Percentiles rank a stretch among this genome's conserved stretches.
Conservation (phyloP, 2,329 filamentous ascomycete genomes). For the Proliferodiscus dingleyae region DNA sequence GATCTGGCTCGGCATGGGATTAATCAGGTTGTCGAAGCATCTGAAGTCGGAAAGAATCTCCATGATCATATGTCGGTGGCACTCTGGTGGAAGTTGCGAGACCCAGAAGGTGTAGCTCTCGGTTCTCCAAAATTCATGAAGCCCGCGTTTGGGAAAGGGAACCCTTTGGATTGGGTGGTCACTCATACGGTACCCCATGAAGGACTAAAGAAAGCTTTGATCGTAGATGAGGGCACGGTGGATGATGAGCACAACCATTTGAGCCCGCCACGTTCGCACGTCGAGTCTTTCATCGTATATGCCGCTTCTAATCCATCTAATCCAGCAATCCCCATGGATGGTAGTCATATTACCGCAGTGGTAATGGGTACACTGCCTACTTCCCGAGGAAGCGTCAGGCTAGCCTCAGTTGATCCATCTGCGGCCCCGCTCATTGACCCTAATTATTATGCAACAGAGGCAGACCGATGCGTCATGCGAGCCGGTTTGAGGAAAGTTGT, state of each 20-base stretch:
- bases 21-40: conserved; percentile 25
- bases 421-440: conserved; percentile 58
- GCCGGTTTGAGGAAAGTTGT: neutral
- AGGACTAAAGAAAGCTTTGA: neutral
- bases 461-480: neutral
- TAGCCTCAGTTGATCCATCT: conserved; percentile 56
- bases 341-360: conserved; percentile 1
- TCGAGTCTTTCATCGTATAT: neutral
- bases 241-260: neutral
- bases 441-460: conserved; percentile 44
- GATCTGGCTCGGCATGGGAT: conserved; percentile 41
- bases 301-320: too few species aligned
- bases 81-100: neutral
- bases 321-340: conserved; percentile 4
- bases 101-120: neutral
- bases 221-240: neutral
- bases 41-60: conserved; percentile 45
- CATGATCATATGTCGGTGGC: conserved; percentile 32
- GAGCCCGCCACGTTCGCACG: neutral
- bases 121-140: neutral
- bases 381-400: conserved; percentile 49
- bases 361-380: conserved; percentile 6
- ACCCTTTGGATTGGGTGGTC: neutral
- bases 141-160: neutral
- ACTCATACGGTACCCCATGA: neutral